phyloP scores from a whole-genome alignment of 305 asterid genomes.

The Solanum hybrid region DNA sequence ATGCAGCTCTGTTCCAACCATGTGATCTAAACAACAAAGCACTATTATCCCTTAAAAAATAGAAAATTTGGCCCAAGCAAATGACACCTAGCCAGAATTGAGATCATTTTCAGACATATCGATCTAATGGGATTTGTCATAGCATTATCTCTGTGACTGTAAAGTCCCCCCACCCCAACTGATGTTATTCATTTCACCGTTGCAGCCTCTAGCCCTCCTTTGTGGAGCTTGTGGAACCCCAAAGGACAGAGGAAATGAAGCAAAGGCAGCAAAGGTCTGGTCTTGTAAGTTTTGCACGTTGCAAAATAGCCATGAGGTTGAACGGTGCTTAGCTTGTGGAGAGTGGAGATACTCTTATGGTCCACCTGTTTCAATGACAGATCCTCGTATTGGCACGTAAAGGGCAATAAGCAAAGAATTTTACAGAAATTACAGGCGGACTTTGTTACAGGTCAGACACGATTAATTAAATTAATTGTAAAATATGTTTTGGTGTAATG shows the following conservation, averaged over 20 bases:
- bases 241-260: constrained; percentile 29
- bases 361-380: constrained; percentile 36
- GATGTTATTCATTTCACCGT: background rate
- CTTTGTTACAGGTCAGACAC: background rate
- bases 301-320: constrained; percentile 35
- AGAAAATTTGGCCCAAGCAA: background rate
- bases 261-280: constrained; percentile 38
- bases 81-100: background rate
- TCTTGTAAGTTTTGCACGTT: constrained; percentile 73
- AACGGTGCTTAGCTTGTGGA: constrained; percentile 70
- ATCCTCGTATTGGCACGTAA: constrained; percentile 11
- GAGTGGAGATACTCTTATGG: constrained; percentile 90
- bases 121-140: background rate
- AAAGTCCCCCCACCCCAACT: background rate
- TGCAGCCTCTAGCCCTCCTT: constrained; percentile 42
- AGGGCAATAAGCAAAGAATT: background rate
- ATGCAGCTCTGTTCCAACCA: background rate
- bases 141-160: background rate
- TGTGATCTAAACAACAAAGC: background rate
- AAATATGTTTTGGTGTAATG: background rate
- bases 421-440: background rate
- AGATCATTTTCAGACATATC: background rate
- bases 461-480: background rate
- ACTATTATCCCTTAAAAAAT: background rate
- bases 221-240: constrained; percentile 59